These are phyloP conservation scores for Farysia itapuensis DNA, from an alignment of 1,284 basidiomycete genomes.

Conservation along the genomic window DNA sequence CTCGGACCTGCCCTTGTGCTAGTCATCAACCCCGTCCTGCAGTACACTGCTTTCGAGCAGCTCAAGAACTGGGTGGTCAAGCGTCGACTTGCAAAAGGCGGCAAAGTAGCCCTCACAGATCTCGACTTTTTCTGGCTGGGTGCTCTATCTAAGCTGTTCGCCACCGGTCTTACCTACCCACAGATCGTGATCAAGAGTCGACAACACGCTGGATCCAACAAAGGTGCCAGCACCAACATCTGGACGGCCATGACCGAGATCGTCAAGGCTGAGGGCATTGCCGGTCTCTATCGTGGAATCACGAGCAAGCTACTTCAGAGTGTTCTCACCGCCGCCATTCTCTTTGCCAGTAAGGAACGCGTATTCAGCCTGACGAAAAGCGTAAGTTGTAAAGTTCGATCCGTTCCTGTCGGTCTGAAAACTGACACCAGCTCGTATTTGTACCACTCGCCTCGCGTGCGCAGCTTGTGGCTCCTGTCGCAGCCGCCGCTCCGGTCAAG, in stretches of 20 bases:
- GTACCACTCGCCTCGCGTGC: too few relatives aligned
- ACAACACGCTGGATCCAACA: conserved; percentile 51
- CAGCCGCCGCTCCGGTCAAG: conserved; percentile 9
- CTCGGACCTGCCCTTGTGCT: conserved; percentile 89
- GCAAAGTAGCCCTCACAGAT: conserved; percentile 41
- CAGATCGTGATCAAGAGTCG: conserved; percentile 60
- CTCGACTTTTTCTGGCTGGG: conserved; percentile 59
- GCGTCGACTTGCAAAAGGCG: conserved; percentile 32
- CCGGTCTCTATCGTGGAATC: conserved; percentile 58
- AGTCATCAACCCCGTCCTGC: conserved; percentile 91
- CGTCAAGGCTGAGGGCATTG: conserved; percentile 50
- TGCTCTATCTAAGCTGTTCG: conserved; percentile 55
- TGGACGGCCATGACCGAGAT: conserved; percentile 59
- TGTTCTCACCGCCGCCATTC: conserved; percentile 57
- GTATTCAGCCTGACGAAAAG: conserved; percentile 49
- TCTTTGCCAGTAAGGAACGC: conserved; percentile 58
- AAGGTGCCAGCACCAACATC: conserved; percentile 48
- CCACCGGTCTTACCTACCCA: conserved; percentile 57
- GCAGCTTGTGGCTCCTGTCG: conserved; percentile 26
- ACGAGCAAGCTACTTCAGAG: conserved; percentile 55
- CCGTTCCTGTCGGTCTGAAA: neutral
- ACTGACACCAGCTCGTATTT: too few relatives aligned
- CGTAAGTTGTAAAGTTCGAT: conserved; percentile 5
- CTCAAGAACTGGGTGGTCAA: conserved; percentile 56
- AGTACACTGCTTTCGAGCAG: conserved; percentile 59